Evolutionary conservation across 768 basidiomycete genomes (phyloP).

Genomic region (Trametes elegans): DNA sequence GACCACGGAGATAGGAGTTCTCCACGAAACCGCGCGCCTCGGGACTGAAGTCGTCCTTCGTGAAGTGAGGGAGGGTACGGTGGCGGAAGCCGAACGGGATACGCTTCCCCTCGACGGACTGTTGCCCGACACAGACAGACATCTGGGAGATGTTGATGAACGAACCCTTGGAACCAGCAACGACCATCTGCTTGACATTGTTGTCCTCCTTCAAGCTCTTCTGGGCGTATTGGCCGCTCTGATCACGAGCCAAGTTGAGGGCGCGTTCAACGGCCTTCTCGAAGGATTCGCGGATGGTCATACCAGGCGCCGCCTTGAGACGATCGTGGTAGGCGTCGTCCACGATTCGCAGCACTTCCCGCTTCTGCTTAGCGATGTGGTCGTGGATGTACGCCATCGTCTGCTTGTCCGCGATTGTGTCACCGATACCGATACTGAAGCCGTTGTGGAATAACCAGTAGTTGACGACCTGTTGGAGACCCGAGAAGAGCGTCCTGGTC

Average conservation of each 20-base stretch:
- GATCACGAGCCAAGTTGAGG: slow-evolving; percentile 93
- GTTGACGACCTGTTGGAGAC: slow-evolving; percentile 93
- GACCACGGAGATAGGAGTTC: slow-evolving; percentile 94
- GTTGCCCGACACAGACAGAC: slow-evolving; percentile 99
- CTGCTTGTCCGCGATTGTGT: slow-evolving; percentile 89
- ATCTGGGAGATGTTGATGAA: slow-evolving; percentile 99
- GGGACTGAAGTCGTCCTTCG: slow-evolving; percentile 97
- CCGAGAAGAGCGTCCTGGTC: slow-evolving; percentile 87
- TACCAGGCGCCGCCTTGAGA: slow-evolving; percentile 89
- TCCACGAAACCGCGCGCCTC: slow-evolving; percentile 98
- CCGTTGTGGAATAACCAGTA: slow-evolving; percentile 99
- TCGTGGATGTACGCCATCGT: slow-evolving; percentile 88
- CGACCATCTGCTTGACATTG: slow-evolving; percentile 99
- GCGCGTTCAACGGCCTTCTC: slow-evolving; percentile 89
- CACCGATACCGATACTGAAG: slow-evolving; percentile 98
- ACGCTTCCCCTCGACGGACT: slow-evolving; percentile 96
- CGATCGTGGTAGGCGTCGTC: slow-evolving; percentile 81
- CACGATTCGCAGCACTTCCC: slow-evolving; percentile 75
- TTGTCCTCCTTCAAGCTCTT: slow-evolving; percentile 98
- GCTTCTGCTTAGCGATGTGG: slow-evolving; percentile 80
- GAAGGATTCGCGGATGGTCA: slow-evolving; percentile 99
- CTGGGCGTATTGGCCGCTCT: slow-evolving; percentile 95
- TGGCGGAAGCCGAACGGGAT: slow-evolving; percentile 98
- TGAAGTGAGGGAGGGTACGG: slow-evolving; percentile 94
- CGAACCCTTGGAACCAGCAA: slow-evolving; percentile 97